Evolutionary conservation across 225 moss, liverwort and hornwort species (phyloP).

Genomic region (Lunularia cruciata): DNA sequence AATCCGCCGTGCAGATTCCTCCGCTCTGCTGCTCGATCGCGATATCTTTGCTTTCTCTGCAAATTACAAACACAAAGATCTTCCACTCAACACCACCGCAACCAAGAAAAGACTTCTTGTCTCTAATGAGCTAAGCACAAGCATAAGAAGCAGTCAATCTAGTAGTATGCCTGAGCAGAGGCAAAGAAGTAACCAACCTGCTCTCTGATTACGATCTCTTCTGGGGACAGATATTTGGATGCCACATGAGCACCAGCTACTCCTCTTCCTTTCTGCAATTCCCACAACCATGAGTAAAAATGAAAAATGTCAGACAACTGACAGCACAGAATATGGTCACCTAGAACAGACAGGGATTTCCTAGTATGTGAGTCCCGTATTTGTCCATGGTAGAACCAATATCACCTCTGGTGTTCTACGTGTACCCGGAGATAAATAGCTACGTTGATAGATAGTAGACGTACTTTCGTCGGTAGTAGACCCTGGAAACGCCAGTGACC

Average conservation of each 20-base stretch:
- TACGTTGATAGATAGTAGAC: background rate
- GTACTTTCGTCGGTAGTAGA: constrained; percentile 38
- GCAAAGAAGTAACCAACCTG: constrained; percentile 19
- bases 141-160: too few relatives aligned
- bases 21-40: constrained; percentile 93
- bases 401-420: too few relatives aligned
- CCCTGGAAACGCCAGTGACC: constrained; percentile 66
- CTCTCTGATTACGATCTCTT: constrained; percentile 41
- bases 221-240: constrained; percentile 33
- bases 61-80: background rate
- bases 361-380: too few relatives aligned
- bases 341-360: too few relatives aligned
- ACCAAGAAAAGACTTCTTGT: background rate
- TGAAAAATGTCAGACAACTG: too few relatives aligned
- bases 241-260: constrained; percentile 39
- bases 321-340: background rate
- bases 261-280: constrained; percentile 41
- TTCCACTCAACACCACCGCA: background rate
- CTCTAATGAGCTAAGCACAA: too few relatives aligned
- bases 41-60: constrained; percentile 83
- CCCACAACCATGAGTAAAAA: background rate
- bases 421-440: too few relatives aligned
- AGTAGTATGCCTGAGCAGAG: too few relatives aligned
- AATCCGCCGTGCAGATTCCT: constrained; percentile 88
- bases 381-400: too few relatives aligned